Conservation (phyloP, 306 rosid genomes). For the Vigna angularis region DNA sequence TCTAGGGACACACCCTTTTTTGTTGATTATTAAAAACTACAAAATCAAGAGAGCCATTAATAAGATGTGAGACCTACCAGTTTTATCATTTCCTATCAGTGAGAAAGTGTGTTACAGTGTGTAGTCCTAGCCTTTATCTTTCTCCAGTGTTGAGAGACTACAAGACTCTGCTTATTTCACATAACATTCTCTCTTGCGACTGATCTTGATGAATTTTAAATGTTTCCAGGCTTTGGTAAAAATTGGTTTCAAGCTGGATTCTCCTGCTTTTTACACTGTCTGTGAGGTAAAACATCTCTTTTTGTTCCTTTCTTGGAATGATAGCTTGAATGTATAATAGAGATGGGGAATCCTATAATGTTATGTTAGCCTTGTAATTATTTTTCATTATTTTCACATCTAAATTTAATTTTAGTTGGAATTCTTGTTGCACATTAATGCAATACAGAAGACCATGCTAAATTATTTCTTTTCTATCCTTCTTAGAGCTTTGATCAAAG, state of each 20-base stretch:
- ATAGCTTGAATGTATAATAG: slow-evolving; percentile 23
- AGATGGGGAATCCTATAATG: slow-evolving; percentile 29
- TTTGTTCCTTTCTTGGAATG: slow-evolving; percentile 30
- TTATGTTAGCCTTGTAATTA: slow-evolving; percentile 32
- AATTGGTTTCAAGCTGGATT: slow-evolving; percentile 85
- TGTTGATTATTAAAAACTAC: not conserved
- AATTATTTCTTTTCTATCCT: slow-evolving; percentile 43
- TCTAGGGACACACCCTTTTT: too few relatives aligned
- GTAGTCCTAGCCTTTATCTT: not conserved
- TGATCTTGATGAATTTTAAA: slow-evolving; percentile 41
- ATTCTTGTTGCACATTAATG: slow-evolving; percentile 22
- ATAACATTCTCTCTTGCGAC: slow-evolving; percentile 17
- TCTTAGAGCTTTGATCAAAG: slow-evolving; percentile 91
- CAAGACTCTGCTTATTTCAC: slow-evolving; percentile 9
- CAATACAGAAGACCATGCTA: slow-evolving; percentile 30
- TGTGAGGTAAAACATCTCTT: slow-evolving; percentile 71
- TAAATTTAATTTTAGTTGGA: slow-evolving; percentile 19
- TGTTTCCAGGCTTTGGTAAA: slow-evolving; percentile 72
- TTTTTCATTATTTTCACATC: slow-evolving; percentile 20
- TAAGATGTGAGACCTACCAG: not conserved
- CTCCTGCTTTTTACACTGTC: slow-evolving; percentile 87
- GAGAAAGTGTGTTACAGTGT: not conserved
- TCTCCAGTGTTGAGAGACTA: slow-evolving; percentile 24
- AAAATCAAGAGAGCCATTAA: not conserved
- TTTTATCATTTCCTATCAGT: not conserved